A percentile compares a stretch with the other conserved stretches of the same genome.
These are phyloP conservation scores for Recurvomyces mirabilis DNA, from an alignment of 495 filamentous ascomycete species.

Conservation along the genomic window DNA sequence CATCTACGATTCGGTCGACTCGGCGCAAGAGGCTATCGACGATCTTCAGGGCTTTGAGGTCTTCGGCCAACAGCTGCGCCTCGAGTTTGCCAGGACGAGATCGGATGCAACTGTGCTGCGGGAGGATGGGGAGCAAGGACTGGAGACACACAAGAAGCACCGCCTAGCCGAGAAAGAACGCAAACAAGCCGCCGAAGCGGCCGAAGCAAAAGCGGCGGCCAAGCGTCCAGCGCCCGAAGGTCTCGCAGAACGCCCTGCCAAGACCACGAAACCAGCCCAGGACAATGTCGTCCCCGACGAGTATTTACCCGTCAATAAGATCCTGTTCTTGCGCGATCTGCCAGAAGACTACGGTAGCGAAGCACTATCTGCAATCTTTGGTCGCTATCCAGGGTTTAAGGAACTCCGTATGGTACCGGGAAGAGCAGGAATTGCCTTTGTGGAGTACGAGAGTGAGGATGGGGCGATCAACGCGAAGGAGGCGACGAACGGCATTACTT, in stretches of 20 bases:
- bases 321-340: constrained; percentile 87
- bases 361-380: constrained; percentile 67
- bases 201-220: constrained; percentile 53
- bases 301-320: constrained; percentile 94
- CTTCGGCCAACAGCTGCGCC: constrained; percentile 82
- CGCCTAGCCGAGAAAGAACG: constrained; percentile 88
- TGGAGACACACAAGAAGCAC: constrained; percentile 78
- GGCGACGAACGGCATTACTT: constrained; percentile 73
- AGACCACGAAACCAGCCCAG: constrained; percentile 61
- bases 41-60: constrained; percentile 90
- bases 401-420: constrained; percentile 85
- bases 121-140: constrained; percentile 62
- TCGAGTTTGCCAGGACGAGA: constrained; percentile 72
- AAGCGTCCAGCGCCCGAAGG: constrained; percentile 55
- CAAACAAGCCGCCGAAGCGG: constrained; percentile 76
- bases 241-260: constrained; percentile 40
- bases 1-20: constrained; percentile 71
- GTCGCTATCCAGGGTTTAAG: constrained; percentile 84
- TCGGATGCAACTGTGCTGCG: constrained; percentile 79
- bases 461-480: constrained; percentile 94
- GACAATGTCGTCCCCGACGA: constrained; percentile 86
- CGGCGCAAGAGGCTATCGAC: constrained; percentile 69
- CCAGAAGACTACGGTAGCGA: constrained; percentile 80
- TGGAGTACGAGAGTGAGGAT: constrained; percentile 84
- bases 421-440: constrained; percentile 82